Conservation (phyloP, 768 basidiomycete species). For the Rhodocollybia butyracea region DNA sequence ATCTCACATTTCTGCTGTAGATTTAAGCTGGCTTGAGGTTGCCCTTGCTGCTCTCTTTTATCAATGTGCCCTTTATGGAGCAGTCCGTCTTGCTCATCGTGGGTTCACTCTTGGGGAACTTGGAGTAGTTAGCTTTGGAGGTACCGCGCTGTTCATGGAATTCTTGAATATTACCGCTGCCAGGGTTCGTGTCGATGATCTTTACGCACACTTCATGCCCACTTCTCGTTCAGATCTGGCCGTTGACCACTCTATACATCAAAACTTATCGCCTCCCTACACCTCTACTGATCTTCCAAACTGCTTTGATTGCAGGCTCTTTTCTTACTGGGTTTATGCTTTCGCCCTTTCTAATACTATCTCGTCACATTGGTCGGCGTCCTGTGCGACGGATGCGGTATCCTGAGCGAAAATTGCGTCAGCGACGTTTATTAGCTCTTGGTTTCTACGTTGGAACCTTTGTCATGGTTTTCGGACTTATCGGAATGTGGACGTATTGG, state of each 20-base stretch:
- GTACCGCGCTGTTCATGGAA: conserved; percentile 84
- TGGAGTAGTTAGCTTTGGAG: conserved; percentile 84
- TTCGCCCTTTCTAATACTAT: conserved; percentile 89
- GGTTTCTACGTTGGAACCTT: conserved; percentile 80
- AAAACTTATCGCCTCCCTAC: conserved; percentile 92
- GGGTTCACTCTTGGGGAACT: conserved; percentile 96
- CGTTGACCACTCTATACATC: conserved; percentile 75
- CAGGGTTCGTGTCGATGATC: conserved; percentile 46
- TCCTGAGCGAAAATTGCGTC: conserved; percentile 79
- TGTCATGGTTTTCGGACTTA: conserved; percentile 74
- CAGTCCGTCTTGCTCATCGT: conserved; percentile 86
- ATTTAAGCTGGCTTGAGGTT: conserved; percentile 76
- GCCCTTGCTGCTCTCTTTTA: conserved; percentile 74
- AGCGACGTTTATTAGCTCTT: conserved; percentile 79
- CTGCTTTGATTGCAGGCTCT: conserved; percentile 89
- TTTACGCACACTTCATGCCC: neutral
- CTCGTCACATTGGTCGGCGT: conserved; percentile 85
- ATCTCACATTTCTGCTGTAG: conserved; percentile 34
- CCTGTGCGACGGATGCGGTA: conserved; percentile 77
- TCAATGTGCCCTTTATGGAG: conserved; percentile 88
- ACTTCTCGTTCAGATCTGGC: conserved; percentile 60
- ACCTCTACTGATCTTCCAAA: conserved; percentile 87
- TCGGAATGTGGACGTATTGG: conserved; percentile 94
- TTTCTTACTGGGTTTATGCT: conserved; percentile 91
- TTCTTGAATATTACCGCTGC: conserved; percentile 81